Base-by-base conservation (phyloP, 2,329 filamentous ascomycete species). In the Xylariaceae sp. region DNA sequence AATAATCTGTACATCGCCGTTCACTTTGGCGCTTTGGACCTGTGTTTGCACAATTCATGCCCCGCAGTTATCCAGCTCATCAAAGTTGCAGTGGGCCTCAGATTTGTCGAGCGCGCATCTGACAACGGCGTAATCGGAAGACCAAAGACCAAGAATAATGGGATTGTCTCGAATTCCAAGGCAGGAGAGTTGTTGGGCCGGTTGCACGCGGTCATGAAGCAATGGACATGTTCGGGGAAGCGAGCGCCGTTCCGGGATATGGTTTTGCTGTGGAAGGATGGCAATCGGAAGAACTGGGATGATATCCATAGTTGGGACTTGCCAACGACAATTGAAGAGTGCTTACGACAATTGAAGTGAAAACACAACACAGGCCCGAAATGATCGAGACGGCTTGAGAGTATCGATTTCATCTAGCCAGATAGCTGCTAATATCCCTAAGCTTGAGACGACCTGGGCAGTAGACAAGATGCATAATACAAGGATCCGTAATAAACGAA, bases 251-350 rank as follows among this genome's bases (percentile, higher is more conserved):
- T 12, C 47, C 41, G 45, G 16, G 42, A 51, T 42, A 48, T 48
- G 42, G 0, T 44, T 28, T 3, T 54, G 36, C 42, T 28, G 18
- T 56, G 54, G 54, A 54, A 54, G 31, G 5, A 39, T 11, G 9
- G 10, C 5, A 43, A 56, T 46, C 22, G 28, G 33, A 19, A 1
- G 12, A 6, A 12, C 2, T 56, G 54, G 54, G 28, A 38, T 31
- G 46, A 49, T 45, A 55, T 55, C n/a, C 47, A 46, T 16, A 55
- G 53, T 31, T 55, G 53, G 50, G 53, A 38, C 22, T 28, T 28
- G 22, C 22, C 22, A 28, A 28, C 22, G 22, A 28, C 22, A 28
- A 28, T 28, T 28, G 22, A 28, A 7, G 7, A 28, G 22, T 4
- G n/a, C n/a, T n/a, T n/a, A 28, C 22, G 22, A 28, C 22, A 28